Percentiles rank a stretch among this genome's conserved stretches.
Conservation (phyloP, 2,329 filamentous ascomycete genomes). For the Acephala macrosclerotiorum region DNA sequence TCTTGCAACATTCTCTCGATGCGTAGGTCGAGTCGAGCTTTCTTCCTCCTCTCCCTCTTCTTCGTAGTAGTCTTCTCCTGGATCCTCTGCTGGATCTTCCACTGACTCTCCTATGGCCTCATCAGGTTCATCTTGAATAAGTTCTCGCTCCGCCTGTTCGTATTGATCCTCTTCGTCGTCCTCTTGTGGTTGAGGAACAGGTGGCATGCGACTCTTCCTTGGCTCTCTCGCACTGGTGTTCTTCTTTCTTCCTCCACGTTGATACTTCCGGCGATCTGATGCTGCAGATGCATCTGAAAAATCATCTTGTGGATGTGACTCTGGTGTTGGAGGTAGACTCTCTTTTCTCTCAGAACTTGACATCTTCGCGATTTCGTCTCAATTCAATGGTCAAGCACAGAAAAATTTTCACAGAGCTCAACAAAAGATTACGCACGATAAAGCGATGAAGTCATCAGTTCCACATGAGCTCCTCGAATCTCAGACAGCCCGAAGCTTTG, state of each 20-base stretch:
- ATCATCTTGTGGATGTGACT: slow-evolving; percentile 15
- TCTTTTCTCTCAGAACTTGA: not conserved
- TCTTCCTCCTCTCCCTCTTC: not conserved
- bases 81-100: not conserved
- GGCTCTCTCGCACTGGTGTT: slow-evolving; percentile 9
- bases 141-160: not conserved
- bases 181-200: slow-evolving; percentile 20
- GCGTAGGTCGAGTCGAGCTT: not conserved
- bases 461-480: not conserved
- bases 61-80: not conserved
- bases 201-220: slow-evolving; percentile 11
- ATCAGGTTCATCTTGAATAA: not conserved
- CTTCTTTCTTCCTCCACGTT: slow-evolving; percentile 29
- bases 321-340: slow-evolving; percentile 1
- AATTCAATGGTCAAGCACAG: not conserved
- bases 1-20: not conserved
- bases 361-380: not conserved
- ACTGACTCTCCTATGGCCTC: slow-evolving; percentile 13
- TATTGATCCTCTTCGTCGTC: slow-evolving; percentile 15
- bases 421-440: not conserved
- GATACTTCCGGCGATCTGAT: slow-evolving; percentile 18
- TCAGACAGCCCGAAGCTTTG: not conserved
- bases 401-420: not conserved
- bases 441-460: not conserved
- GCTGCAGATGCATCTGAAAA: slow-evolving; percentile 28